These are phyloP conservation scores for Cercospora brassicicola DNA, from an alignment of 2,329 filamentous ascomycete species.

Conservation along the genomic window DNA sequence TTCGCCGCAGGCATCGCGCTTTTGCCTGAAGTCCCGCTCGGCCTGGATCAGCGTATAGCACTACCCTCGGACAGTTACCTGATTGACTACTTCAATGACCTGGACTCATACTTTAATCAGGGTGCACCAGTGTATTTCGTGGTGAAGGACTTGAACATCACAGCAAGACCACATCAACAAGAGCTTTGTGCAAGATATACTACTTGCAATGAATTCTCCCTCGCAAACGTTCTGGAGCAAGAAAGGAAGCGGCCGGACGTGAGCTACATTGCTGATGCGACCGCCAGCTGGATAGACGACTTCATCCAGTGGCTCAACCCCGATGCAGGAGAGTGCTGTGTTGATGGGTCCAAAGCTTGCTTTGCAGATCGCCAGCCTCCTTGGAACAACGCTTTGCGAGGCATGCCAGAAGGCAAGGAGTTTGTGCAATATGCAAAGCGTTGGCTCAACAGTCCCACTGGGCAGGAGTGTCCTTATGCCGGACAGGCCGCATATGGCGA, in stretches of 20 bases:
- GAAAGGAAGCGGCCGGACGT: conserved; percentile 86
- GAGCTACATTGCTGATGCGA: conserved; percentile 83
- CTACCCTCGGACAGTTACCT: conserved; percentile 92
- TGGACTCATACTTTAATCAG: conserved; percentile 86
- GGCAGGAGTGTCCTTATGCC: conserved; percentile 80
- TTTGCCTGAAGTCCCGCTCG: conserved; percentile 79
- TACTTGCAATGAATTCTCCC: conserved; percentile 77
- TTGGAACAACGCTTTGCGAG: conserved; percentile 85
- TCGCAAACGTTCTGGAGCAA: conserved; percentile 88
- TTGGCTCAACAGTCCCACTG: conserved; percentile 79
- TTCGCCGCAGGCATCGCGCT: conserved; percentile 84
- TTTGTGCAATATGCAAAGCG: conserved; percentile 82
- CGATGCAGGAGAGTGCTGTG: conserved; percentile 69
- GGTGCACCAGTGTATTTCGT: conserved; percentile 98
- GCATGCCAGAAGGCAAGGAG: conserved; percentile 92
- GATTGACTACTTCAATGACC: conserved; percentile 93
- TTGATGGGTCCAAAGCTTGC: conserved; percentile 64
- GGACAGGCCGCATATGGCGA: conserved; percentile 84
- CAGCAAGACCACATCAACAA: conserved; percentile 72
- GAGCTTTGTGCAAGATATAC: conserved; percentile 89
- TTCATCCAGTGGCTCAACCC: conserved; percentile 98
- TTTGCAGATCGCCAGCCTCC: conserved; percentile 73
- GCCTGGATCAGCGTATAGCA: conserved; percentile 90
- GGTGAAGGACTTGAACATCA: conserved; percentile 75
- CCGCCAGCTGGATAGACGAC: conserved; percentile 96